Evolutionary conservation across 1,284 basidiomycete species (phyloP).

Genomic region (Cutaneotrichosporon arboriforme): DNA sequence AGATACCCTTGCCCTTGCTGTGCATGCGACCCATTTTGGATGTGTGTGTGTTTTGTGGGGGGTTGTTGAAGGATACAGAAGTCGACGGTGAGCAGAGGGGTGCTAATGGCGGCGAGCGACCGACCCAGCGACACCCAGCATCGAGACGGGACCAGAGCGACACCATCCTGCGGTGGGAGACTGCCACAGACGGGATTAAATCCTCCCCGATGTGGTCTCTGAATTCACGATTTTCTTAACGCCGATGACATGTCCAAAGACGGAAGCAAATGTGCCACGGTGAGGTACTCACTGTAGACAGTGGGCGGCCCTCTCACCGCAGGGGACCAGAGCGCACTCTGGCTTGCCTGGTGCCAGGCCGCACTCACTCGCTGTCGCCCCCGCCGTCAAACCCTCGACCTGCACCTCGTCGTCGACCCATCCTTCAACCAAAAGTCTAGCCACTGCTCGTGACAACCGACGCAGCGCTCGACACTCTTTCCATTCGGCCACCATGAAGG

Average conservation of each 20-base stretch:
- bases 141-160: too few relatives aligned
- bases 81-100: not conserved
- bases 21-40: constrained; percentile 14
- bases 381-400: not conserved
- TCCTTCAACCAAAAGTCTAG: constrained; percentile 7
- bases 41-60: constrained; percentile 2
- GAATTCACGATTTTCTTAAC: too few relatives aligned
- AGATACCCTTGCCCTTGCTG: constrained; percentile 91
- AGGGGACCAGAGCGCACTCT: too few relatives aligned
- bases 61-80: constrained; percentile 8
- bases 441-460: not conserved
- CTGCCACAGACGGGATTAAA: not conserved
- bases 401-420: constrained; percentile 1
- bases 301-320: too few relatives aligned
- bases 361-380: too few relatives aligned
- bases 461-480: constrained; percentile 2
- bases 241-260: too few relatives aligned
- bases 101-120: not conserved
- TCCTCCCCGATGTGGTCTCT: not conserved
- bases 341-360: too few relatives aligned
- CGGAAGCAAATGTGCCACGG: too few relatives aligned
- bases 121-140: too few relatives aligned
- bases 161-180: not conserved
- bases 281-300: too few relatives aligned
- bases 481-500: not conserved